A percentile compares a stretch with the other conserved stretches of the same genome.
phyloP scores from a whole-genome alignment of 257 asterid species.

The Cruciata laevipes region DNA sequence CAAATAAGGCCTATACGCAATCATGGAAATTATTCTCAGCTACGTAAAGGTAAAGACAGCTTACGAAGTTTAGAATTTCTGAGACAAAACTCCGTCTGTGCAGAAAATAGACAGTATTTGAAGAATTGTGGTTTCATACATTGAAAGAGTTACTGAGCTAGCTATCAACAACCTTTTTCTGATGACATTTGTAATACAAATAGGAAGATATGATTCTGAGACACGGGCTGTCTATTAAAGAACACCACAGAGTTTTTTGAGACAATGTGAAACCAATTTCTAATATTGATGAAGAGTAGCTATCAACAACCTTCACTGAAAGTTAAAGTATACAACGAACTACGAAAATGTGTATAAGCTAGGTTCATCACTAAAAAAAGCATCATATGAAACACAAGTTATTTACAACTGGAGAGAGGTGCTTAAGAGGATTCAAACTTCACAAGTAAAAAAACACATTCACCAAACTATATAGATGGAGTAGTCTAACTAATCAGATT shows the following conservation, averaged over 20 bases:
- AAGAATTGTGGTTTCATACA: no score
- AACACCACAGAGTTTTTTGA: background rate
- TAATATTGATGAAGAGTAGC: no score
- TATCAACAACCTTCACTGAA: background rate
- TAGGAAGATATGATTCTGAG: no score
- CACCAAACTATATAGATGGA: background rate
- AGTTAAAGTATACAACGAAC: background rate
- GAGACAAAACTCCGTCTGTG: background rate
- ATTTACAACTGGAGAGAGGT: background rate
- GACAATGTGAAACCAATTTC: no score
- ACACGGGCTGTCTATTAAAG: no score
- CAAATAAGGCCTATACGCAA: background rate
- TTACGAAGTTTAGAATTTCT: background rate
- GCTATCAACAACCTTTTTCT: no score
- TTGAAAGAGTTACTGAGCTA: no score
- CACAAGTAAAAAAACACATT: background rate
- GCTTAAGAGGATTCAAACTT: background rate
- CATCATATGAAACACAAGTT: background rate
- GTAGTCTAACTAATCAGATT: background rate
- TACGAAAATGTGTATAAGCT: background rate
- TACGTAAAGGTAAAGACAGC: background rate
- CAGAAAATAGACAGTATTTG: background rate
- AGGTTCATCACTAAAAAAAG: background rate
- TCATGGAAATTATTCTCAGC: background rate
- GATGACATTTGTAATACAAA: background rate